Base-by-base conservation (phyloP, 768 basidiomycete species). In the Pleurotus citrinopileatus region DNA sequence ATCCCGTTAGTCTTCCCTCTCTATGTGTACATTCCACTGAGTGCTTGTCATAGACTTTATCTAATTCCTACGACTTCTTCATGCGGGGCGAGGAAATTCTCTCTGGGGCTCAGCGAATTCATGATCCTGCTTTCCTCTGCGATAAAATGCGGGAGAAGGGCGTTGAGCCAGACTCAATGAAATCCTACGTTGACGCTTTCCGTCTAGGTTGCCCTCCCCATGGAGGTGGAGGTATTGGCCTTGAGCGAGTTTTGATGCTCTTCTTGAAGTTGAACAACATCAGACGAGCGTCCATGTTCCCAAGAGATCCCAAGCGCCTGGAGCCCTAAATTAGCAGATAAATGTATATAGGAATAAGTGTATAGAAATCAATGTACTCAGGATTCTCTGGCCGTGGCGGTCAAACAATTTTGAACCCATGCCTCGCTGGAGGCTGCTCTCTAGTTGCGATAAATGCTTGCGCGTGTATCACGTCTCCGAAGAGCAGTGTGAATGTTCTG, bases 11-110 rank as follows among this genome's bases (percentile, higher is more conserved):
- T 72, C 25, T 52, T 45, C 56, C 38, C 28, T 38, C 27, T 42
- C 42, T 32, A 29, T 36, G 47, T 34, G 56, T 48, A 43, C 40
- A 43, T 57, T 28, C 36, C 34, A 52, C 60, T 57, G 19, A 57
- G 10, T 34, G 3, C 26, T 17, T 29, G 37, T 43, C 44, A 25
- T 26, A 95, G 89, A 85, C 83, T 6, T 76, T 97, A 36, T 98
- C 97, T 47, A 98, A 98, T 72, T 98, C 97, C 20, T 99, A 98
- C 70, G 97, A 99, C 73, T 98, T 99, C 75, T 98, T 99, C 82
- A 98, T 99, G 96, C 84, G 97, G 27, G 97, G 97, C 9, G 94
- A 99, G 72, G 97, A 99, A 70, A 98, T 99, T 64, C 79, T 98
- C 36, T 98, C 96, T 3, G 97, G 97, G 13, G 97, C 96, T 23